phyloP scores from a whole-genome alignment of 2,329 filamentous ascomycete species.

The Colletotrichum sp. region DNA sequence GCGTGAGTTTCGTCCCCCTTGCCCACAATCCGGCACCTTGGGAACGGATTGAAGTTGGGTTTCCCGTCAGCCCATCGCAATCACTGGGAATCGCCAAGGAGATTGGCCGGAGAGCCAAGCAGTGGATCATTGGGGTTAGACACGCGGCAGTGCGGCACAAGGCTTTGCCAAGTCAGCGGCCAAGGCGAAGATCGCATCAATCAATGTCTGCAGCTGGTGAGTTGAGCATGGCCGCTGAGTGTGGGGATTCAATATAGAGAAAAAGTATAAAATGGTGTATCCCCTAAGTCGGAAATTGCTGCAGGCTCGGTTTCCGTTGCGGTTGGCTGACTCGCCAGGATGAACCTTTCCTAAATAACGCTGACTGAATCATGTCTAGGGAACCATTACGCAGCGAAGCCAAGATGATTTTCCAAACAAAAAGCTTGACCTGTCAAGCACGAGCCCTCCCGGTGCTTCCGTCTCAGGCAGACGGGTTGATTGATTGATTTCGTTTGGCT shows the following conservation, averaged over 20 bases:
- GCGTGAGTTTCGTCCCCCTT: not conserved
- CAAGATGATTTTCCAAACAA: slow-evolving; percentile 1
- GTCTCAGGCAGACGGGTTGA: not conserved
- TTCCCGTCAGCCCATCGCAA: not conserved
- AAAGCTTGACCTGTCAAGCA: not conserved
- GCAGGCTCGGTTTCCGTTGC: not conserved
- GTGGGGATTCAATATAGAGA: not conserved
- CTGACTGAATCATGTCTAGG: not conserved
- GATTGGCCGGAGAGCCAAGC: not conserved
- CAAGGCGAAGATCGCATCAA: not conserved
- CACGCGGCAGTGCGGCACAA: slow-evolving; percentile 4
- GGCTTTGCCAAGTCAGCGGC: not conserved
- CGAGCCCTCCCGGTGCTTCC: not conserved
- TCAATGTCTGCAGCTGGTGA: not conserved
- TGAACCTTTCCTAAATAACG: not conserved
- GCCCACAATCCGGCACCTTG: not conserved
- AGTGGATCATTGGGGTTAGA: not conserved
- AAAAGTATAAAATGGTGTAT: slow-evolving; percentile 6
- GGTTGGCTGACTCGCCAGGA: not conserved
- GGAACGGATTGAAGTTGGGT: not conserved
- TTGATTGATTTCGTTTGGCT: not conserved
- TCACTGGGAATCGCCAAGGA: not conserved
- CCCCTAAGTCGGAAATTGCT: slow-evolving; percentile 1
- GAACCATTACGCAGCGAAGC: not conserved
- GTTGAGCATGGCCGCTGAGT: not conserved